These are phyloP conservation scores for Cymbidium sinense DNA, from an alignment of 106 monocot genomes.

Conservation along the genomic window DNA sequence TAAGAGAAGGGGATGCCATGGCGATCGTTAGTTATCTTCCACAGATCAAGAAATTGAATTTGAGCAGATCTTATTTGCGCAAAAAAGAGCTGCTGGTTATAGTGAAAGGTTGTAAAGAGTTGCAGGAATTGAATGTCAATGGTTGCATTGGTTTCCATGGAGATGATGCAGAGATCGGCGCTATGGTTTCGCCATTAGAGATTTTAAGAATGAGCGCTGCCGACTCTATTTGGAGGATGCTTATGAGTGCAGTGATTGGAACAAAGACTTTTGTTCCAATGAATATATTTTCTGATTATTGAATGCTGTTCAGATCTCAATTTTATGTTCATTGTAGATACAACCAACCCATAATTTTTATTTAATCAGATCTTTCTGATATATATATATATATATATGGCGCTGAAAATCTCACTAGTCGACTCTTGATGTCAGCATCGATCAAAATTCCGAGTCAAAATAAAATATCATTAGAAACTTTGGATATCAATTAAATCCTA, in stretches of 20 bases:
- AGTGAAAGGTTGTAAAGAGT: slow-evolving; percentile 25
- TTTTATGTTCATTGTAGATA: neutral
- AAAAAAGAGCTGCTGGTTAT: slow-evolving; percentile 26
- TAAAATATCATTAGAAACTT: too few relatives aligned
- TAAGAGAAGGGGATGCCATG: slow-evolving; percentile 27
- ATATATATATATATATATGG: too few relatives aligned
- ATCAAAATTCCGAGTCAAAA: too few relatives aligned
- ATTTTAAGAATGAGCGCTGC: slow-evolving; percentile 20
- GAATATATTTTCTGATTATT: slow-evolving; percentile 3
- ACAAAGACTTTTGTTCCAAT: neutral
- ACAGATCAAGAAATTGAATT: slow-evolving; percentile 19
- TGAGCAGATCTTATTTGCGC: slow-evolving; percentile 28
- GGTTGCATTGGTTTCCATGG: slow-evolving; percentile 37
- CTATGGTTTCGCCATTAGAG: slow-evolving; percentile 9
- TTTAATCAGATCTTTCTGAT: neutral
- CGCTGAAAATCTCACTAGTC: too few relatives aligned
- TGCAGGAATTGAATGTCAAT: slow-evolving; percentile 30
- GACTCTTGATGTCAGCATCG: too few relatives aligned
- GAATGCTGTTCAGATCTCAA: neutral
- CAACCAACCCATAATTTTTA: neutral
- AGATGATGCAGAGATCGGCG: slow-evolving; percentile 23
- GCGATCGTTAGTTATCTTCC: slow-evolving; percentile 21
- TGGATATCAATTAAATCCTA: too few relatives aligned
- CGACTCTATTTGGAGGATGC: neutral
- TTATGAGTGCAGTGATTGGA: neutral